Evolutionary conservation across 2,329 filamentous ascomycete genomes (phyloP).

Genomic region (Uncinocarpus reesii): DNA sequence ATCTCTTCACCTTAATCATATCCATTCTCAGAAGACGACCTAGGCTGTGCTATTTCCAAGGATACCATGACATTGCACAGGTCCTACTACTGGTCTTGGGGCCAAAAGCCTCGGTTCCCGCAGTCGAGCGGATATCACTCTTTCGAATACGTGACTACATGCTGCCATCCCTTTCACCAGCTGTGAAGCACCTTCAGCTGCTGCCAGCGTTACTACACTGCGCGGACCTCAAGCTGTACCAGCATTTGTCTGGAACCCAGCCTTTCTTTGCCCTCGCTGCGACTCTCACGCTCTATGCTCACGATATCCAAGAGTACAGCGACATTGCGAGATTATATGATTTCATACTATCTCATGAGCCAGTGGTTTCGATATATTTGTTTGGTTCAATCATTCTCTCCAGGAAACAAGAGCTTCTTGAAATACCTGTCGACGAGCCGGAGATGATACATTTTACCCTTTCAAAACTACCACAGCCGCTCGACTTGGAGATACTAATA

Average conservation of each 20-base stretch:
- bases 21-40: conserved; percentile 70
- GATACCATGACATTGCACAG: conserved; percentile 97
- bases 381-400: conserved; percentile 81
- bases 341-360: conserved; percentile 74
- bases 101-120: conserved; percentile 47
- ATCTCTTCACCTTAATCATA: conserved; percentile 71
- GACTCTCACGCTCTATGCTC: conserved; percentile 89
- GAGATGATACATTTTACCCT: conserved; percentile 87
- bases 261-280: conserved; percentile 92
- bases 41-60: conserved; percentile 90
- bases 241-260: conserved; percentile 64
- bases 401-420: conserved; percentile 73
- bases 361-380: conserved; percentile 81
- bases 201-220: conserved; percentile 69
- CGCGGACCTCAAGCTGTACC: conserved; percentile 60
- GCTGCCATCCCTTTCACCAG: conserved; percentile 75
- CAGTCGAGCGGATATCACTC: conserved; percentile 71
- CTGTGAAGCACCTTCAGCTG: conserved; percentile 73
- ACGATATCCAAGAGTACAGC: conserved; percentile 82
- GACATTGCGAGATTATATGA: conserved; percentile 89
- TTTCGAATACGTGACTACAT: conserved; percentile 95
- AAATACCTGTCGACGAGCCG: conserved; percentile 68
- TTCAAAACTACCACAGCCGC: conserved; percentile 70
- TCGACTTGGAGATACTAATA: conserved; percentile 72
- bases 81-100: conserved; percentile 82